Percentiles rank a stretch among this genome's conserved stretches.
phyloP scores from a whole-genome alignment of 2,329 filamentous ascomycete genomes.

The Colletotrichum lini region DNA sequence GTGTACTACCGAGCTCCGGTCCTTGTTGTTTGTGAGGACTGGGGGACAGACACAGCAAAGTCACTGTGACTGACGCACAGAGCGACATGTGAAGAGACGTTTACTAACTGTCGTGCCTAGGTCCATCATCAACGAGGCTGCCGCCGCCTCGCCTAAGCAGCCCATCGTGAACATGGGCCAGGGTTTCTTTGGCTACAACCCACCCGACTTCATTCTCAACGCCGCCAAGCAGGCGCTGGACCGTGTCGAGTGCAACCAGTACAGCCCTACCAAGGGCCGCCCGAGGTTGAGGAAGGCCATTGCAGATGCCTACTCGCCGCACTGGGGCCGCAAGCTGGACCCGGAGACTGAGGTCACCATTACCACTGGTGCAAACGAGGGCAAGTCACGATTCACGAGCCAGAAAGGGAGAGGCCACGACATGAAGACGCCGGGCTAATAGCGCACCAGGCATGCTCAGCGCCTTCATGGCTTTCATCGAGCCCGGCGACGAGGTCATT shows the following conservation, averaged over 20 bases:
- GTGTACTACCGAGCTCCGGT: conserved; percentile 44
- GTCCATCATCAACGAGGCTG: conserved; percentile 77
- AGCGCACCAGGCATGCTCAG: conserved; percentile 82
- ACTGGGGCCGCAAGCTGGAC: conserved; percentile 85
- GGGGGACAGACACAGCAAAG: not conserved
- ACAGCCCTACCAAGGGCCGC: conserved; percentile 94
- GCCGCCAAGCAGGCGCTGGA: conserved; percentile 93
- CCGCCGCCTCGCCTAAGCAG: conserved; percentile 73
- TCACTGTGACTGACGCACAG: not conserved
- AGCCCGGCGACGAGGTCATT: conserved; percentile 95
- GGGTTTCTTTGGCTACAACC: conserved; percentile 93
- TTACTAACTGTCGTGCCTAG: conserved; percentile 51
- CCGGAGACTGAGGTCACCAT: conserved; percentile 95
- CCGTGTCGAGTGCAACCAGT: conserved; percentile 97
- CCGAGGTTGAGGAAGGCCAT: conserved; percentile 94
- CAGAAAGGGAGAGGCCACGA: not conserved
- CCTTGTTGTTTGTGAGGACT: no score
- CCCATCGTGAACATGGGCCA: conserved; percentile 77
- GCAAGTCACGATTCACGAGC: conserved; percentile 47
- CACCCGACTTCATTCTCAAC: conserved; percentile 89
- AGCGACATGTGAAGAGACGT: not conserved
- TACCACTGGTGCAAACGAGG: conserved; percentile 92
- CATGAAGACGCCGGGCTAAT: conserved; percentile 6
- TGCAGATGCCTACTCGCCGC: conserved; percentile 90
- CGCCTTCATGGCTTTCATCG: conserved; percentile 98